These are phyloP conservation scores for Aspergillus carlsbadensis DNA, from an alignment of 495 filamentous ascomycete species.

Conservation along the genomic window DNA sequence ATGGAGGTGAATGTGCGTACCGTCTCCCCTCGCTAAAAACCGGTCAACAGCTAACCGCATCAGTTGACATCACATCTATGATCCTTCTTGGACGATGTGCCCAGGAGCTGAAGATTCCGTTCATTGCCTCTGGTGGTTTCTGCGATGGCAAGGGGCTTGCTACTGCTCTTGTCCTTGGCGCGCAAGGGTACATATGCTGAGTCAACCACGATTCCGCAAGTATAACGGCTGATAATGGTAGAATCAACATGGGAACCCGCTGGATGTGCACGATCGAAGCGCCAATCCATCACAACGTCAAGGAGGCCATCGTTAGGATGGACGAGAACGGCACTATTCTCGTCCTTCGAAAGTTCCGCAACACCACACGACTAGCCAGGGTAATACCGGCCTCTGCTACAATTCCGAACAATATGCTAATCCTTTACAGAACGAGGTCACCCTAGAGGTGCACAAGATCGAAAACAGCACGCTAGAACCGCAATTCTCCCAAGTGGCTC, in stretches of 20 bases:
- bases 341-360: slow-evolving; percentile 5
- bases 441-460: slow-evolving; percentile 1
- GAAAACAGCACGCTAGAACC: slow-evolving; percentile 1
- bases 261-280: slow-evolving; percentile 8
- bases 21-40: not conserved
- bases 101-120: slow-evolving; percentile 6
- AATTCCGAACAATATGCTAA: not conserved
- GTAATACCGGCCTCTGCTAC: not conserved
- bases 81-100: slow-evolving; percentile 8
- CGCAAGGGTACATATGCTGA: slow-evolving; percentile 6
- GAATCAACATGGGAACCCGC: slow-evolving; percentile 13
- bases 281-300: slow-evolving; percentile 11
- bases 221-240: not conserved
- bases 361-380: slow-evolving; percentile 6
- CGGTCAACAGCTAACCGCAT: not conserved
- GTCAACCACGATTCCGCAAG: not conserved
- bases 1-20: slow-evolving; percentile 12
- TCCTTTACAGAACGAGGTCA: slow-evolving; percentile 5
- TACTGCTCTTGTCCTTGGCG: slow-evolving; percentile 5
- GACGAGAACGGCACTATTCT: slow-evolving; percentile 3
- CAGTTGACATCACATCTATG: slow-evolving; percentile 9
- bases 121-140: slow-evolving; percentile 5
- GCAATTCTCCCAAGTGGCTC: slow-evolving; percentile 3
- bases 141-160: slow-evolving; percentile 10
- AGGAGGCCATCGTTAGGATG: slow-evolving; percentile 5